Percentiles rank a stretch among this genome's conserved stretches.
Conservation (phyloP, 2,329 filamentous ascomycete species). For the Exophiala dermatitidis region DNA sequence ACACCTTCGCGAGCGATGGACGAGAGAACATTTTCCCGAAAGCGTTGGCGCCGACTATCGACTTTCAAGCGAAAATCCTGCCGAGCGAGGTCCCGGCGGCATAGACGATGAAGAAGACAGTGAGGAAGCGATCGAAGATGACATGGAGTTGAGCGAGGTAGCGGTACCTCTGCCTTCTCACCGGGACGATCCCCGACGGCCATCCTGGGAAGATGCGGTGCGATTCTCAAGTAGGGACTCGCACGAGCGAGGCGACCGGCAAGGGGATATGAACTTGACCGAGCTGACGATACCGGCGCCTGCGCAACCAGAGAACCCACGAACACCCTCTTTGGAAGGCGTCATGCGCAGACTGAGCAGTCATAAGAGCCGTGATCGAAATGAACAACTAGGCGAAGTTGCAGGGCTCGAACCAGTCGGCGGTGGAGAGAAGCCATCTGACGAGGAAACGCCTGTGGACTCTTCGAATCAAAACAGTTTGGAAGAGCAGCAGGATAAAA, state of each 20-base stretch:
- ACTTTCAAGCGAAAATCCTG: neutral
- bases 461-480: constrained; percentile 2
- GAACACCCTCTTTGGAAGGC: constrained; percentile 1
- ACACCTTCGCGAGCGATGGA: neutral
- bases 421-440: neutral
- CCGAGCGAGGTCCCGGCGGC: neutral
- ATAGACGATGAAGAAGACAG: neutral
- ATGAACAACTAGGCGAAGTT: constrained; percentile 6
- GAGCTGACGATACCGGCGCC: constrained; percentile 11
- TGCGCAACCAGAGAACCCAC: neutral
- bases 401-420: constrained; percentile 3
- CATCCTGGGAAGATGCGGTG: constrained; percentile 7
- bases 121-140: constrained; percentile 1
- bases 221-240: neutral
- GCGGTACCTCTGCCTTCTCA: constrained; percentile 2
- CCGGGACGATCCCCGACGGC: constrained; percentile 4
- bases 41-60: neutral
- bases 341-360: constrained; percentile 7
- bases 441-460: constrained; percentile 11
- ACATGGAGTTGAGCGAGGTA: constrained; percentile 8
- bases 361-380: neutral
- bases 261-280: constrained; percentile 4
- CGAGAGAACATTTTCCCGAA: neutral
- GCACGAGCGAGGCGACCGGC: neutral
- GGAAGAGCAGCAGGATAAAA: constrained; percentile 10